Evolutionary conservation across 352 stramenopile species (phyloP), one percentile per base, ranked within the genome.

Genomic region (Globisporangium perplexum): DNA sequence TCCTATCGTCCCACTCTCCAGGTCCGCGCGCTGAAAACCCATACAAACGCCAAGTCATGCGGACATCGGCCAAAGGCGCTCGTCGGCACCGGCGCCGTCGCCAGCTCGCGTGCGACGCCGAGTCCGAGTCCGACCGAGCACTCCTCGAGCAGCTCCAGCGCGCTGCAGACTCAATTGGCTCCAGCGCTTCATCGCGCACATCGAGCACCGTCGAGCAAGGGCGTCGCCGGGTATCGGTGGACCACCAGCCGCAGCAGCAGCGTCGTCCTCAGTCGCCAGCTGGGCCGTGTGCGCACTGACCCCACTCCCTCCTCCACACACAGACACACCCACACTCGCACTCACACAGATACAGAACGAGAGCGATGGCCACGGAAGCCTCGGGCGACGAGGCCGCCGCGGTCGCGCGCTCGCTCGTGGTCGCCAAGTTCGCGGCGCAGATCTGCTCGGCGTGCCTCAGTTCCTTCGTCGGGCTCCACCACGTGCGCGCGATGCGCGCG

Each of bases 341-440:
- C 45, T 31, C 17, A 15, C 20, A 5, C 44, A 33, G 8, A 49
- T 2, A 2, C 26, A 30, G 44, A 49, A 11, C 23, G 22, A 14
- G 23, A 30, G 18, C 35, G 18, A n/a, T 22, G 7, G 22, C 24
- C 11, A 36, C 50, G 15, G 50, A 23, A 41, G 38, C 26, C 22
- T 33, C 31, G 14, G 22, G 30, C 18, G 46, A 56, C 49, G 47
- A 53, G 30, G n/a, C 15, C n/a, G 31, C 30, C n/a, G 36, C 28
- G 10, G 47, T 57, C 39, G 41, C 49, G 23, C 46, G 50, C 28
- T 57, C 69, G 47, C 50, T 85, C 36, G 53, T 86, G 51, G 78
- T 83, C 55, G 71, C 63, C 38, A 88, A 90, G 54, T 64, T 90
- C 43, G 65, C 70, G 23, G 74, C 80, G 52, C 80, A 90, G 68